phyloP scores from a whole-genome alignment of 495 filamentous ascomycete species.

The Penicillium pancosmium region DNA sequence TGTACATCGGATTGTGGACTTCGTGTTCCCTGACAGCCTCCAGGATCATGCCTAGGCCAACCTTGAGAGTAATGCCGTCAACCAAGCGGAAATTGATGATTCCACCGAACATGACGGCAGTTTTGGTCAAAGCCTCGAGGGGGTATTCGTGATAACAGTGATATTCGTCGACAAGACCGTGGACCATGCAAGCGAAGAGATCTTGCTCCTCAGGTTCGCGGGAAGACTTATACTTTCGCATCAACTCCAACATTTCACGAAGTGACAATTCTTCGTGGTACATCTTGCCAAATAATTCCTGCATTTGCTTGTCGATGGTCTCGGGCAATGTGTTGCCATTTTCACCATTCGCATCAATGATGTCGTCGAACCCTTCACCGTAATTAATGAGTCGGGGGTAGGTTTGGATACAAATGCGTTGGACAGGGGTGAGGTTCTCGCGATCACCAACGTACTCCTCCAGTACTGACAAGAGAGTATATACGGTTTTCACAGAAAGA shows the following conservation, averaged over 20 bases:
- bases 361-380: conserved; percentile 85
- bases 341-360: conserved; percentile 82
- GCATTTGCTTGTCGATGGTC: conserved; percentile 87
- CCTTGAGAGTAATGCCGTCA: conserved; percentile 84
- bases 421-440: conserved; percentile 63
- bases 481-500: conserved; percentile 82
- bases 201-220: conserved; percentile 83
- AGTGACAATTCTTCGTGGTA: conserved; percentile 86
- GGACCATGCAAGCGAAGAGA: conserved; percentile 97
- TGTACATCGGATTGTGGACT: conserved; percentile 88
- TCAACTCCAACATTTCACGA: conserved; percentile 74
- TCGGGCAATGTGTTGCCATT: conserved; percentile 75
- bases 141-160: conserved; percentile 93
- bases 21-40: conserved; percentile 86
- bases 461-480: conserved; percentile 75
- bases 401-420: conserved; percentile 84
- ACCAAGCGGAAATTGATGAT: conserved; percentile 93
- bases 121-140: conserved; percentile 88
- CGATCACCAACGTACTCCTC: conserved; percentile 63
- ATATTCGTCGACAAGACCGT: conserved; percentile 97
- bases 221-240: conserved; percentile 84
- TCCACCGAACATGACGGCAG: conserved; percentile 93
- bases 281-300: conserved; percentile 95
- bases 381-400: conserved; percentile 98
- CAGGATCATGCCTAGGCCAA: conserved; percentile 92